phyloP scores from a whole-genome alignment of 2,329 filamentous ascomycete species.

The Pyrenophora teres region DNA sequence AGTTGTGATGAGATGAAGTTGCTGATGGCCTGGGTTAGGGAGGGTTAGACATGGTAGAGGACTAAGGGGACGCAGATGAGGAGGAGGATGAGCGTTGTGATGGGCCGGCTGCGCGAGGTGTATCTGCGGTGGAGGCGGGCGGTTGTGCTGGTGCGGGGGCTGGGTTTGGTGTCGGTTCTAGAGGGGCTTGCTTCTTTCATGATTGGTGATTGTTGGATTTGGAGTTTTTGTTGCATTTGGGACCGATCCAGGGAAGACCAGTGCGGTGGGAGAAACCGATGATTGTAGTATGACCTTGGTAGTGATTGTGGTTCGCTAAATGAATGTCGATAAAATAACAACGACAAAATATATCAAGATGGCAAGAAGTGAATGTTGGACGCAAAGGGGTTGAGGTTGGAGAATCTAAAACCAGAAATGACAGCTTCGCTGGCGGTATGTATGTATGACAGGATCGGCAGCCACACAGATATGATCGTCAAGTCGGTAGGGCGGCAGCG shows the following conservation, averaged over 20 bases:
- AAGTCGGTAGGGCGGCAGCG: slow-evolving; percentile 11
- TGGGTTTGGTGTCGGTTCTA: background rate
- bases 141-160: background rate
- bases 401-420: background rate
- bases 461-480: slow-evolving; percentile 1
- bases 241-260: too few relatives aligned
- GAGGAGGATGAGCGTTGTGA: slow-evolving; percentile 4
- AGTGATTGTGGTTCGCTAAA: too few relatives aligned
- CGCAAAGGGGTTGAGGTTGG: background rate
- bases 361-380: background rate
- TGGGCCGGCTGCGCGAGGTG: background rate
- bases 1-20: background rate
- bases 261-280: too few relatives aligned
- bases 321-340: too few relatives aligned
- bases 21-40: background rate
- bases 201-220: too few relatives aligned
- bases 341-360: background rate
- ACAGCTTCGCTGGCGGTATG: slow-evolving; percentile 1
- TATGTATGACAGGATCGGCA: slow-evolving; percentile 5
- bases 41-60: slow-evolving; percentile 13
- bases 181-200: too few relatives aligned
- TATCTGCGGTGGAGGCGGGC: background rate
- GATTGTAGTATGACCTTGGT: too few relatives aligned
- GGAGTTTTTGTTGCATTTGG: background rate
- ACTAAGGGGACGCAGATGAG: slow-evolving; percentile 11